Evolutionary conservation across 164 flowering plant species (phyloP).

Genomic region (Amborella trichopoda): DNA sequence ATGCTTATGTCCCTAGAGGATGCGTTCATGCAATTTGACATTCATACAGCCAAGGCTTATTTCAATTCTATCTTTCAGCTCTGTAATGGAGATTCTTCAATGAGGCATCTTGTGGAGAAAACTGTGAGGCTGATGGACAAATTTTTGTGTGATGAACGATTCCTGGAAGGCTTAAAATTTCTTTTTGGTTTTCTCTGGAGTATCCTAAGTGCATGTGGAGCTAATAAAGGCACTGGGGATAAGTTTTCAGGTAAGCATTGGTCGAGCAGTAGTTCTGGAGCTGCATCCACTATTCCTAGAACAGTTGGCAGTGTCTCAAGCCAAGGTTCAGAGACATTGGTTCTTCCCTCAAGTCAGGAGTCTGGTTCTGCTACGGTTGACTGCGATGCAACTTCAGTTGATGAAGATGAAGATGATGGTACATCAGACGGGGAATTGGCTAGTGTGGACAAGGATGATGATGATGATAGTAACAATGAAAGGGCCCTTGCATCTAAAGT

Average conservation of each 20-base stretch:
- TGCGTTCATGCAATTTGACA: slow-evolving; percentile 67
- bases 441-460: slow-evolving; percentile 89
- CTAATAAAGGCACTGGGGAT: slow-evolving; percentile 28
- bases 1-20: slow-evolving; percentile 53
- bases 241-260: slow-evolving; percentile 33
- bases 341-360: slow-evolving; percentile 58
- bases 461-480: slow-evolving; percentile 78
- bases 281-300: slow-evolving; percentile 35
- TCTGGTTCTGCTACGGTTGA: slow-evolving; percentile 54
- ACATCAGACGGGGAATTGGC: slow-evolving; percentile 97
- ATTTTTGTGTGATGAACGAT: slow-evolving; percentile 48
- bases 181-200: slow-evolving; percentile 60
- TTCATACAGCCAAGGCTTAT: slow-evolving; percentile 56
- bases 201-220: slow-evolving; percentile 54
- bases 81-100: slow-evolving; percentile 41
- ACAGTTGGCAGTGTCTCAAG: slow-evolving; percentile 29
- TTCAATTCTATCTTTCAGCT: slow-evolving; percentile 70
- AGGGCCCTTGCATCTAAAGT: slow-evolving; percentile 91
- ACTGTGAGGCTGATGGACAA: slow-evolving; percentile 54
- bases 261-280: slow-evolving; percentile 29
- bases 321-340: slow-evolving; percentile 46
- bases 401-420: slow-evolving; percentile 99
- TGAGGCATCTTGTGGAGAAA: slow-evolving; percentile 49
- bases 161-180: slow-evolving; percentile 71
- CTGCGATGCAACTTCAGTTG: slow-evolving; percentile 87